phyloP scores from a whole-genome alignment of 1,284 basidiomycete species.

The Ustilago shanxiensis region DNA sequence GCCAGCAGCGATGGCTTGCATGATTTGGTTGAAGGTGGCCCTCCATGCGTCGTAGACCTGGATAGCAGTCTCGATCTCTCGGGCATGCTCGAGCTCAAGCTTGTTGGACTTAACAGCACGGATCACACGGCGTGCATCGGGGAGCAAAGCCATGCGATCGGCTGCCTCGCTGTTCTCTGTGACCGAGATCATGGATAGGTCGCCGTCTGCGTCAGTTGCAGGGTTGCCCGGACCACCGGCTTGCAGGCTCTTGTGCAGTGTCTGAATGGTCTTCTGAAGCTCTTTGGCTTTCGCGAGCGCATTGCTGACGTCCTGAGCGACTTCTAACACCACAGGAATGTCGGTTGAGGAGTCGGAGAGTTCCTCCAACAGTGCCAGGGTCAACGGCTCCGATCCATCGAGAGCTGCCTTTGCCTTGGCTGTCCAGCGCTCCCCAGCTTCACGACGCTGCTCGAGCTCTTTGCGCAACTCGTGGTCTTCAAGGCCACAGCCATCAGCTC shows the following conservation, averaged over 20 bases:
- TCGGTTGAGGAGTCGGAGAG: conserved; percentile 47
- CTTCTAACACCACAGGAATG: conserved; percentile 47
- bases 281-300: conserved; percentile 47
- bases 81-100: conserved; percentile 38
- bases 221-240: conserved; percentile 4
- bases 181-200: conserved; percentile 46
- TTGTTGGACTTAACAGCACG: conserved; percentile 42
- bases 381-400: conserved; percentile 14
- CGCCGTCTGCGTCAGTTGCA: conserved; percentile 26
- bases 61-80: conserved; percentile 45
- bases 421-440: conserved; percentile 55
- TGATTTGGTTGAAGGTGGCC: conserved; percentile 34
- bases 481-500: conserved; percentile 79
- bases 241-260: conserved; percentile 31
- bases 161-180: conserved; percentile 40
- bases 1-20: conserved; percentile 27
- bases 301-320: conserved; percentile 38
- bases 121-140: conserved; percentile 53
- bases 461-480: conserved; percentile 63
- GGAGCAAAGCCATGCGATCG: conserved; percentile 42
- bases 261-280: conserved; percentile 38
- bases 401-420: conserved; percentile 25
- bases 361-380: conserved; percentile 38
- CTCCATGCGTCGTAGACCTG: conserved; percentile 57
- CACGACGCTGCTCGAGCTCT: conserved; percentile 40